Evolutionary conservation across 176 grass and related monocot species (phyloP), one percentile per base, ranked within the genome.

Genomic region (Alopecurus myosuroides): DNA sequence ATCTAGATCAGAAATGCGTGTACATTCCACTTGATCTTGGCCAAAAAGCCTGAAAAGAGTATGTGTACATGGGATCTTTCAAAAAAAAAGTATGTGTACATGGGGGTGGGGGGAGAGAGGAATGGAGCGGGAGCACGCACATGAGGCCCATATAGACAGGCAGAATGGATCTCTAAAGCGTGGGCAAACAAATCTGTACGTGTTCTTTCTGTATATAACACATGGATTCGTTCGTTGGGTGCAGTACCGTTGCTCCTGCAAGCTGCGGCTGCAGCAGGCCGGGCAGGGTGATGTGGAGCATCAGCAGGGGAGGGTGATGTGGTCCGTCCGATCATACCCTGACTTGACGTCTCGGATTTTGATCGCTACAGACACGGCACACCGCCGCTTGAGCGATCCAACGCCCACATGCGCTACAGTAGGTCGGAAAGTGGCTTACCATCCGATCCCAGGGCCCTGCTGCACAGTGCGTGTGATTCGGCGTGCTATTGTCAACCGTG

Each of bases 1-100:
- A 77, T 87, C 71, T 67, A 87, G 72, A 82, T 87, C 86, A 26
- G 48, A 75, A 49, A 77, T 87, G 79, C 20, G 67, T 42, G 76
- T 44, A 57, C 66, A 49, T 70, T 22, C 56, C 85, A 75, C 85
- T 74, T 33, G 77, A 17, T 31, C 4, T 70, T 25, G 5, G 48
- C 1, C 28, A 1, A 35, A 79, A 86, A 79, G 65, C 14, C 74
- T 36, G 83, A 42, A 78, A 83, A 85, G 73, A 44, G n/a, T 34
- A 50, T 44, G 14, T 28, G 55, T 63, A 61, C 7, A 56, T 31
- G 33, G 31, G 34, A n/a, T n/a, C n/a, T n/a, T n/a, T n/a, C n/a
- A n/a, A n/a, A n/a, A n/a, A n/a, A n/a, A n/a, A n/a, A n/a, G n/a
- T 34, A 50, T 44, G 14, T 28, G 55, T 63, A 61, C 7, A 56